Evolutionary conservation across 768 basidiomycete species (phyloP).

Genomic region (Fistulinella prunicolor): DNA sequence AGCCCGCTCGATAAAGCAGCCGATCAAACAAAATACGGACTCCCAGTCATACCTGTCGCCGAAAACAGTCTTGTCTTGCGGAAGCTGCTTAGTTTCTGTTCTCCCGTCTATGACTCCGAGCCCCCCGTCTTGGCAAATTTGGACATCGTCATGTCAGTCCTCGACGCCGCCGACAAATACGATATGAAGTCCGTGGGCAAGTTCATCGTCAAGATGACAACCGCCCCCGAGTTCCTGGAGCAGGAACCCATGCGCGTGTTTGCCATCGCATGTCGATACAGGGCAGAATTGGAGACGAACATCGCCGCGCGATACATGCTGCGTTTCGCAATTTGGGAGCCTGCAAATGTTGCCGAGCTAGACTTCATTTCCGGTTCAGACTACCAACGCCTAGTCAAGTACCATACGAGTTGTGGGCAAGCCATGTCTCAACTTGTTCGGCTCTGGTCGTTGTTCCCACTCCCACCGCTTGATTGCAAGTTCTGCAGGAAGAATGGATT

Average conservation of each 20-base stretch:
- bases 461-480: slow-evolving; percentile 33
- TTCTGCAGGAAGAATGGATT: slow-evolving; percentile 35
- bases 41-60: slow-evolving; percentile 46
- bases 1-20: slow-evolving; percentile 23
- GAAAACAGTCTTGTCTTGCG: slow-evolving; percentile 43
- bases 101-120: slow-evolving; percentile 41
- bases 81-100: slow-evolving; percentile 45
- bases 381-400: slow-evolving; percentile 36
- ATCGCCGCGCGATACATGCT: slow-evolving; percentile 39
- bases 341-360: slow-evolving; percentile 34
- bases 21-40: slow-evolving; percentile 31
- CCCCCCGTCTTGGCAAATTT: slow-evolving; percentile 35
- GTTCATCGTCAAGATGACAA: slow-evolving; percentile 32
- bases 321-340: slow-evolving; percentile 33
- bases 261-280: slow-evolving; percentile 37
- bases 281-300: slow-evolving; percentile 33
- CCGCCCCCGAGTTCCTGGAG: slow-evolving; percentile 31
- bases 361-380: slow-evolving; percentile 37
- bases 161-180: slow-evolving; percentile 48
- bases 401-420: slow-evolving; percentile 33
- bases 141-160: slow-evolving; percentile 40
- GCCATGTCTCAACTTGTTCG: slow-evolving; percentile 33
- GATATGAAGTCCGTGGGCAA: slow-evolving; percentile 46
- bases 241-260: slow-evolving; percentile 37
- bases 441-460: slow-evolving; percentile 31